A percentile compares a stretch with the other conserved stretches of the same genome.
These are phyloP conservation scores for Sordariomycetes sp. DNA, from an alignment of 2,329 filamentous ascomycete genomes.

Conservation along the genomic window DNA sequence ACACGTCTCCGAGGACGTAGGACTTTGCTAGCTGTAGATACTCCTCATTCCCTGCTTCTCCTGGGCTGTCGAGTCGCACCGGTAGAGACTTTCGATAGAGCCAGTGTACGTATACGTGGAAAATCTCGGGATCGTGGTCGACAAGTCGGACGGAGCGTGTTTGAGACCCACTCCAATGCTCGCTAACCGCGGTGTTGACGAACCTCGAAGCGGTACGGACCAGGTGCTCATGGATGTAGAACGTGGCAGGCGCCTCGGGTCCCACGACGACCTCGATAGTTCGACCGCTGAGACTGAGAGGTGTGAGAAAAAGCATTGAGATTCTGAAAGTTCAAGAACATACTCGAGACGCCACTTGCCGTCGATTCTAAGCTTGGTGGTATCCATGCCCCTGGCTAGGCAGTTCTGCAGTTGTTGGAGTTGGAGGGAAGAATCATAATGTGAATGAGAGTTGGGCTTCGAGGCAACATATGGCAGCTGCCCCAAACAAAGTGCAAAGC, in stretches of 20 bases:
- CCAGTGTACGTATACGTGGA: slow-evolving; percentile 5
- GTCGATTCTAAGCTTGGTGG: neutral
- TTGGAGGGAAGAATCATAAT: neutral
- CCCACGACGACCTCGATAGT: slow-evolving; percentile 5
- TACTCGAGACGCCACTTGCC: neutral
- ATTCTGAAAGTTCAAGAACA: neutral
- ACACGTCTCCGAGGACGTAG: neutral
- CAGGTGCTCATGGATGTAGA: slow-evolving; percentile 5
- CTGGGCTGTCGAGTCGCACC: slow-evolving; percentile 3
- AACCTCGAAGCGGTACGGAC: slow-evolving; percentile 3
- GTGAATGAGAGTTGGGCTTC: no score
- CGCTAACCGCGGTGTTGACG: slow-evolving; percentile 4
- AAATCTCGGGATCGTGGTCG: slow-evolving; percentile 1
- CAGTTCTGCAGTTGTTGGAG: neutral
- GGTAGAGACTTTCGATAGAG: slow-evolving; percentile 4
- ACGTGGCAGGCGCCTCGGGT: neutral
- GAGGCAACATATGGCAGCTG: no score
- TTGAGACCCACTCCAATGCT: slow-evolving; percentile 3
- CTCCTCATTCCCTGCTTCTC: neutral
- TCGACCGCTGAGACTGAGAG: slow-evolving; percentile 2
- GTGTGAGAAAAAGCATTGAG: neutral
- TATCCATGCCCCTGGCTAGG: neutral
- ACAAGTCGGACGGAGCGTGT: slow-evolving; percentile 1
- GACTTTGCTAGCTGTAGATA: neutral
- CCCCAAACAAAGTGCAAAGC: no score